A percentile compares a stretch with the other conserved stretches of the same genome.
Conservation (phyloP, 2,329 filamentous ascomycete genomes). For the Annulohypoxylon truncatum region DNA sequence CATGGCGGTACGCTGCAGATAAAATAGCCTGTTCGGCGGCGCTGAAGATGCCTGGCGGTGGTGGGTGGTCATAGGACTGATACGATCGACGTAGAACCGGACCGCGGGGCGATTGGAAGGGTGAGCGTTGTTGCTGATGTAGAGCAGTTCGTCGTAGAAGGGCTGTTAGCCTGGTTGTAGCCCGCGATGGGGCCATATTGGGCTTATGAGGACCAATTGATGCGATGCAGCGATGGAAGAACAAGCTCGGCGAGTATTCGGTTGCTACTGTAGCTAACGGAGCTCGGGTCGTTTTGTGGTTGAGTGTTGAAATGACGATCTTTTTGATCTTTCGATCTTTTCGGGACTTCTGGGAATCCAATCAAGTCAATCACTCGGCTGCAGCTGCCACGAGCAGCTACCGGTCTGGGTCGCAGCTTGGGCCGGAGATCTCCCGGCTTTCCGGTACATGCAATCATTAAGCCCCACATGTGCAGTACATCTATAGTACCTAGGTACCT, state of each 20-base stretch:
- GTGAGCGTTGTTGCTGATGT: slow-evolving; percentile 4
- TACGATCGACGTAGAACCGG: slow-evolving; percentile 59
- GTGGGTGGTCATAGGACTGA: slow-evolving; percentile 79
- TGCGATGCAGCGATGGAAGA: neutral
- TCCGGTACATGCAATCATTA: slow-evolving; percentile 1
- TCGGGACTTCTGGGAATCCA: neutral
- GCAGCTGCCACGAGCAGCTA: slow-evolving; percentile 10
- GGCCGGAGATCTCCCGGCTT: slow-evolving; percentile 31
- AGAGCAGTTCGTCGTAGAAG: slow-evolving; percentile 15
- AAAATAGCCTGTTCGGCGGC: slow-evolving; percentile 80
- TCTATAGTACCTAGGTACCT: neutral
- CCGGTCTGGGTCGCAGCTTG: slow-evolving; percentile 10
- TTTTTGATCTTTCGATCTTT: slow-evolving; percentile 15
- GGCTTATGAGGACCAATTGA: neutral
- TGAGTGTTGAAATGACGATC: slow-evolving; percentile 1
- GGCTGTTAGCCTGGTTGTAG: slow-evolving; percentile 35
- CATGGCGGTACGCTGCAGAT: slow-evolving; percentile 79
- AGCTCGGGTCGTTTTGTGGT: neutral
- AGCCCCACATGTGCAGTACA: neutral
- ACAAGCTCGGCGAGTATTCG: neutral
- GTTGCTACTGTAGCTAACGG: neutral
- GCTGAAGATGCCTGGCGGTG: slow-evolving; percentile 71
- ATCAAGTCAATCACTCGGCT: neutral
- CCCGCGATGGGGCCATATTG: slow-evolving; percentile 47
- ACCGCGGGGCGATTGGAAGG: neutral